phyloP scores from a whole-genome alignment of 306 rosid genomes.

The Quercus robur region DNA sequence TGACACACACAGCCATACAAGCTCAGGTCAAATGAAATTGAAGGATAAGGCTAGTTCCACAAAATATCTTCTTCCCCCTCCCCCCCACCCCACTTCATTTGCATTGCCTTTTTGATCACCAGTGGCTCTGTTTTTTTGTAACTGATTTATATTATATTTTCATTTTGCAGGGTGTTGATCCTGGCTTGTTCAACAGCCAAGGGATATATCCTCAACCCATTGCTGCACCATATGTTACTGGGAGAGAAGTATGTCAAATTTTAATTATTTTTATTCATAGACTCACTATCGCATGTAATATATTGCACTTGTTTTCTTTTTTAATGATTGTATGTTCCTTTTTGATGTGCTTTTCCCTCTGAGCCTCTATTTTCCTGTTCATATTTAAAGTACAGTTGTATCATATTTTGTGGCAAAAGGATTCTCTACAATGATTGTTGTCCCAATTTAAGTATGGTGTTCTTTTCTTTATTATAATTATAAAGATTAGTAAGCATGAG shows the following conservation, averaged over 20 bases:
- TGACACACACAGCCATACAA: constrained; percentile 39
- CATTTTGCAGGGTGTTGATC: constrained; percentile 59
- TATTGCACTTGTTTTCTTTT: neutral
- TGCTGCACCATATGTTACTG: constrained; percentile 51
- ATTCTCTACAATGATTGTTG: neutral
- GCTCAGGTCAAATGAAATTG: constrained; percentile 61
- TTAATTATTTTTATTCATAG: neutral
- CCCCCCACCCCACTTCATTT: neutral
- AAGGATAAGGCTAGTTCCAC: constrained; percentile 78
- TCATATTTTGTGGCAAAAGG: neutral
- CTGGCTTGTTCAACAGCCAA: constrained; percentile 69
- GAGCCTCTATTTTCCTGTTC: neutral
- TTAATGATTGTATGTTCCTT: neutral
- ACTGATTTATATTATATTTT: constrained; percentile 3
- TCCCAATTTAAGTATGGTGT: neutral
- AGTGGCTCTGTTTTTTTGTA: neutral
- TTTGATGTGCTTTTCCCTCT: neutral
- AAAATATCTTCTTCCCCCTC: neutral
- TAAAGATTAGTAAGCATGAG: neutral
- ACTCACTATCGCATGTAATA: neutral
- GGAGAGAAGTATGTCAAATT: constrained; percentile 69
- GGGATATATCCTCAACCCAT: constrained; percentile 90
- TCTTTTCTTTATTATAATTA: neutral
- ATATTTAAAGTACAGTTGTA: neutral
- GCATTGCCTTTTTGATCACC: constrained; percentile 8